Evolutionary conservation across 352 stramenopile species (phyloP), one percentile per base, ranked within the genome.

Genomic region (Globisporangium lucens): DNA sequence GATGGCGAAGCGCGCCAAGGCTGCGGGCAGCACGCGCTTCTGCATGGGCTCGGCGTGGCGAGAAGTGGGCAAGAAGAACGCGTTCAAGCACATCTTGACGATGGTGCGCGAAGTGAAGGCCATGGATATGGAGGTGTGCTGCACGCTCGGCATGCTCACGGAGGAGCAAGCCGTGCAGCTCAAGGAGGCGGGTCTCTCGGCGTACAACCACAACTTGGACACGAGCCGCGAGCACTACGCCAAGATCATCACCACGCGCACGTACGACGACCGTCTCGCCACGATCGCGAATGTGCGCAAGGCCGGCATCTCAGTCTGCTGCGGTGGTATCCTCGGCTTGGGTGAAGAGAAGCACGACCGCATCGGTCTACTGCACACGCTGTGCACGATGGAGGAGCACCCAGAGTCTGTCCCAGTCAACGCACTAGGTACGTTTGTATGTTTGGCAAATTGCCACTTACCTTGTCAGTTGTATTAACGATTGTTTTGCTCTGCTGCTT

Each of bases 121-220:
- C 68, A 89, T 97, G 87, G 90, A 96, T 66, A 79, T 98, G 63
- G 91, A 98, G 70, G 96, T 99, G 10, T 99, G 97, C 85, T 98
- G 94, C 75, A 99, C 97, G 20, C 83, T 99, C 12, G 97, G 97
- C 33, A 99, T 99, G 96, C 84, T 99, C 57, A 98, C 89, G 51
- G 83, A 91, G 61, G 95, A 99, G 35, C 97, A 99, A 78, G 96
- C 97, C 13, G 75, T 89, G 67, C 94, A 98, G 80, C 87, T 99
- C 69, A 99, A 99, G 80, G 94, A 98, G 65, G 97, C 97, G n/a
- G 97, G 97, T 1, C 86, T 99, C 15, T 97, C 96, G 22, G 95
- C 96, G 12, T 99, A 99, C 86, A 99, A 99, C 89, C 97, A 99
- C 85, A 99, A 99, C 80, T 77, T 99, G 49, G 97, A 99, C 78